These are phyloP conservation scores for Jamesozyma gamospora DNA, from an alignment of 805 yeast species.

Conservation along the genomic window DNA sequence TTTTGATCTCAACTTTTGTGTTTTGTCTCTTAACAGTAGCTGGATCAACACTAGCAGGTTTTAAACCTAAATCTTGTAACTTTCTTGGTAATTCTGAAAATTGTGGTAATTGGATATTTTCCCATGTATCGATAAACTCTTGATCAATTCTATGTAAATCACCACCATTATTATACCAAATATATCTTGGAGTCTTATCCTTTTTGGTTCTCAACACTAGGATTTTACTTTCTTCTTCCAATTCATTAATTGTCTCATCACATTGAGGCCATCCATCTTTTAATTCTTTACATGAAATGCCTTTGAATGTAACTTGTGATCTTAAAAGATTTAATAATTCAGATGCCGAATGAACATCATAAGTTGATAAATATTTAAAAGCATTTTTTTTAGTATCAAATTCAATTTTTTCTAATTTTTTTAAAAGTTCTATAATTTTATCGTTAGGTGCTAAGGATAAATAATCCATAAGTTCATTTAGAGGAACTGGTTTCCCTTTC, in stretches of 20 bases:
- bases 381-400: constrained; percentile 54
- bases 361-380: constrained; percentile 79
- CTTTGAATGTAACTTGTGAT: constrained; percentile 78
- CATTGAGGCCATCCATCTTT: constrained; percentile 89
- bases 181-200: constrained; percentile 84
- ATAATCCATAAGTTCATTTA: constrained; percentile 56
- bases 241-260: constrained; percentile 60
- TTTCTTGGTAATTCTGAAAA: constrained; percentile 71
- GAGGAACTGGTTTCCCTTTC: constrained; percentile 56
- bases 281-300: constrained; percentile 68
- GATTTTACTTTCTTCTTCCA: constrained; percentile 69
- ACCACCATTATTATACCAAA: constrained; percentile 85
- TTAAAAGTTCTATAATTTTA: constrained; percentile 59
- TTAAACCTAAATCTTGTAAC: constrained; percentile 74
- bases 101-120: constrained; percentile 65
- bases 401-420: constrained; percentile 67
- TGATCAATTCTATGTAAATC: constrained; percentile 55
- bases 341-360: constrained; percentile 72
- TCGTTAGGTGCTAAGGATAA: constrained; percentile 47
- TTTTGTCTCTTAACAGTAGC: constrained; percentile 64
- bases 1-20: constrained; percentile 55
- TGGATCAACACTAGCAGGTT: constrained; percentile 98
- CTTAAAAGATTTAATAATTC: constrained; percentile 67
- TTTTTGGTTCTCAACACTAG: constrained; percentile 83
- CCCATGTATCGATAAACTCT: constrained; percentile 80